Base-by-base conservation (phyloP, 1,284 basidiomycete species). In the Jaminaea rosea region DNA sequence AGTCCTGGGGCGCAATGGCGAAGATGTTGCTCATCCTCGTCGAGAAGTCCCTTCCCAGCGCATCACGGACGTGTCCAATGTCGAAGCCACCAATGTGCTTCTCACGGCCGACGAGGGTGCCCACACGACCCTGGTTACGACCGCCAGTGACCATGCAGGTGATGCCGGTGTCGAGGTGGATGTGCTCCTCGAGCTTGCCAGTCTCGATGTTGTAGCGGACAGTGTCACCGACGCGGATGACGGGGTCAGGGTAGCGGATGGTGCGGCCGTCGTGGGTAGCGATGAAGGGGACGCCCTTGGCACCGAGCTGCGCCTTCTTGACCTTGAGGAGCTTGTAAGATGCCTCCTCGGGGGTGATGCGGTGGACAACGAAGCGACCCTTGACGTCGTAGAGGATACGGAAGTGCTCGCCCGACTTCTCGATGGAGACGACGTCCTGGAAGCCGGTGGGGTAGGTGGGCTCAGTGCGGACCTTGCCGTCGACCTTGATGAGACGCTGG, bases 231-330 rank as follows among this genome's bases (percentile, higher is more conserved):
- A 91, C 90, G 76, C 83, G 85, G 83, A 99, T 91, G 68, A 79
- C 75, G 44, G 94, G 93, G 78, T 98, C 93, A 66, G 94, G 93
- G 82, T 97, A 99, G 69, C 93, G 93, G 80, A 99, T 94, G 65
- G 93, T 99, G 75, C 93, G 90, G 59, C 94, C 93, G 75, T 99
- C 94, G 81, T 99, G 93, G 70, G 93, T 97, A 78, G 97, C 88
- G 68, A 99, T 80, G 81, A 92, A 85, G 53, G 93, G 94, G 50
- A 98, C 39, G 75, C 91, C 91, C 76, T 88, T 87, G 69, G 84
- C 82, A 63, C 94, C 93, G 68, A 98, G 80, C 66, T 90, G 88
- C 50, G 91, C 85, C 75, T 86, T 86, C 77, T 84, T 84, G 69
- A 99, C 93, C 79, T 98, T 98, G 77, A 88, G 82, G 74, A 99